phyloP scores from a whole-genome alignment of 1,284 basidiomycete species.

The Papiliotrema nemorosa region DNA sequence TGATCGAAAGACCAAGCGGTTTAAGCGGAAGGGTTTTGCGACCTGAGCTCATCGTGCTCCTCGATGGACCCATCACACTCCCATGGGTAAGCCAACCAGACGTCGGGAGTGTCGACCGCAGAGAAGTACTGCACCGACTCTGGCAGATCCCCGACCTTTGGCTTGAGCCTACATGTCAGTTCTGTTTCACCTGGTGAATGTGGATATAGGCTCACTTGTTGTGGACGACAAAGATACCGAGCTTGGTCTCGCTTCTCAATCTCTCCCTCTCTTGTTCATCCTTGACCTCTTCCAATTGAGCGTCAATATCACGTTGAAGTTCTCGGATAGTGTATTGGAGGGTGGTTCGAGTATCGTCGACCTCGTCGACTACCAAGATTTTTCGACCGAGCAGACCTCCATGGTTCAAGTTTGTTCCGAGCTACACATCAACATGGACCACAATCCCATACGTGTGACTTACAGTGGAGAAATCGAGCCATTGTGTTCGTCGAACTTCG shows the following conservation, averaged over 20 bases:
- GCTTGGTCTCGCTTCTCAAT: constrained; percentile 63
- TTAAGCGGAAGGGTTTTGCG: constrained; percentile 37
- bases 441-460: constrained; percentile 37
- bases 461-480: constrained; percentile 65
- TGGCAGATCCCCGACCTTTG: constrained; percentile 72
- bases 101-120: constrained; percentile 48
- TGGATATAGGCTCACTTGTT: constrained; percentile 60
- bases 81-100: constrained; percentile 52
- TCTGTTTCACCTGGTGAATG: neutral
- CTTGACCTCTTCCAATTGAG: constrained; percentile 61
- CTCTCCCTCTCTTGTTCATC: constrained; percentile 65
- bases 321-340: constrained; percentile 85
- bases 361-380: constrained; percentile 85
- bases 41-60: constrained; percentile 38
- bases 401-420: constrained; percentile 42
- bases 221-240: constrained; percentile 90
- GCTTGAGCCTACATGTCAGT: constrained; percentile 57
- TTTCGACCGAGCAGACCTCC: constrained; percentile 67
- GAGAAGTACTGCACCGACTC: constrained; percentile 46
- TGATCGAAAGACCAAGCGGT: too few relatives aligned
- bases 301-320: constrained; percentile 78
- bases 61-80: constrained; percentile 45
- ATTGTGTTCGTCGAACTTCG: constrained; percentile 86
- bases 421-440: constrained; percentile 15
- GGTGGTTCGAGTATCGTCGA: constrained; percentile 89